These are phyloP conservation scores for Irpex sp. DNA, from an alignment of 1,284 basidiomycete genomes.

Conservation along the genomic window DNA sequence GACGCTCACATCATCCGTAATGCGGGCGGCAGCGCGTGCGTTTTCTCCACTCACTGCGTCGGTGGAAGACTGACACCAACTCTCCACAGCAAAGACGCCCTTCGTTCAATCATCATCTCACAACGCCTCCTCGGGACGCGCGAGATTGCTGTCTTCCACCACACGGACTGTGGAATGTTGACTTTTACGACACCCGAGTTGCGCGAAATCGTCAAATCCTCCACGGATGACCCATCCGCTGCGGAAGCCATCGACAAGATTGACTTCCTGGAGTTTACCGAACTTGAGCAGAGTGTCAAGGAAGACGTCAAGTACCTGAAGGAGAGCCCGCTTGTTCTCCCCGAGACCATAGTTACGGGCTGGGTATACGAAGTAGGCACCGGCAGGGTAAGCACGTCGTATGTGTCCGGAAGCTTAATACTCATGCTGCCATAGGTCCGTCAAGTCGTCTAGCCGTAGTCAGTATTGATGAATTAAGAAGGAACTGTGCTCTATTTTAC, in stretches of 20 bases:
- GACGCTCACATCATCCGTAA: conserved; percentile 71
- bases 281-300: conserved; percentile 52
- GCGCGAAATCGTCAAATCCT: conserved; percentile 46
- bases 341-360: conserved; percentile 53
- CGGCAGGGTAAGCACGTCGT: conserved; percentile 42
- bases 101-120: conserved; percentile 66
- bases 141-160: conserved; percentile 64
- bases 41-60: conserved; percentile 12
- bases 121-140: conserved; percentile 65
- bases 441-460: not conserved
- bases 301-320: conserved; percentile 55
- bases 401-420: not conserved
- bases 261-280: conserved; percentile 55
- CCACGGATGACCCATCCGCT: conserved; percentile 34
- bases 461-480: not conserved
- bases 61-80: not conserved
- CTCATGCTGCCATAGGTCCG: not conserved
- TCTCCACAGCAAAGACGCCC: conserved; percentile 46
- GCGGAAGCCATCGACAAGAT: conserved; percentile 45
- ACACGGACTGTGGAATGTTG: conserved; percentile 68
- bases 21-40: conserved; percentile 60
- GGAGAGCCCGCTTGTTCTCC: conserved; percentile 49
- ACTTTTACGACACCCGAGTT: conserved; percentile 52
- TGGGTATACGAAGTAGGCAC: conserved; percentile 66
- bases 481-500: too few relatives aligned